phyloP scores from a whole-genome alignment of 2,329 filamentous ascomycete genomes.

The Fusarium piperis region DNA sequence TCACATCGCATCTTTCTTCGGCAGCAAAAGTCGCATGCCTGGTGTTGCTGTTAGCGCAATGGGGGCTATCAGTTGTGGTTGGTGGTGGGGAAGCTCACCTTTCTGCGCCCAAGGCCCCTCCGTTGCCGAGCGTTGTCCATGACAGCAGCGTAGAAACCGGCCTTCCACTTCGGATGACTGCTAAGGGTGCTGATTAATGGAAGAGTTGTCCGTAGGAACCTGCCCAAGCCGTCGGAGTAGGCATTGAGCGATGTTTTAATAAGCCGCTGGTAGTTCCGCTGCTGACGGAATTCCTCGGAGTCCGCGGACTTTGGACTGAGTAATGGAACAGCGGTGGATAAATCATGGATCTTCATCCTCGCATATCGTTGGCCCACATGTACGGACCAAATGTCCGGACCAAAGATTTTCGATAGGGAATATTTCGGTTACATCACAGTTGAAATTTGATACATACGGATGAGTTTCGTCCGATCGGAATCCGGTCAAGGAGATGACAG shows the following conservation, averaged over 20 bases:
- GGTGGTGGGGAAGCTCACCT: neutral
- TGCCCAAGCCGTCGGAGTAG: neutral
- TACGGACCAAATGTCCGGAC: neutral
- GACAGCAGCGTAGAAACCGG: neutral
- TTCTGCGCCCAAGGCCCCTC: conserved; percentile 4
- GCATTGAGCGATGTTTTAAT: neutral
- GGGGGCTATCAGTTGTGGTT: too few relatives aligned
- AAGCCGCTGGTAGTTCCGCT: neutral
- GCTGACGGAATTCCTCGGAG: neutral
- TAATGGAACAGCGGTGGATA: neutral
- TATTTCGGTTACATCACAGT: neutral
- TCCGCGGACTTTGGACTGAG: neutral
- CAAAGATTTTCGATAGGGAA: neutral
- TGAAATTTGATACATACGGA: neutral
- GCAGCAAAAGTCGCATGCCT: conserved; percentile 15
- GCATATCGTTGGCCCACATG: neutral
- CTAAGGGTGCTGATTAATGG: neutral
- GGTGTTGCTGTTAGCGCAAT: neutral
- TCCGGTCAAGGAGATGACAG: neutral
- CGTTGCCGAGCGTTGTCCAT: neutral
- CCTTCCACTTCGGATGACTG: neutral
- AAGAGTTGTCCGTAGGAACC: neutral
- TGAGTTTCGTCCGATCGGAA: neutral
- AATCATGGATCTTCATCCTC: neutral
- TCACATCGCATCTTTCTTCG: conserved; percentile 14